phyloP scores from a whole-genome alignment of 192 early-diverging fungal genomes.

The Irineochytrium annulatum region DNA sequence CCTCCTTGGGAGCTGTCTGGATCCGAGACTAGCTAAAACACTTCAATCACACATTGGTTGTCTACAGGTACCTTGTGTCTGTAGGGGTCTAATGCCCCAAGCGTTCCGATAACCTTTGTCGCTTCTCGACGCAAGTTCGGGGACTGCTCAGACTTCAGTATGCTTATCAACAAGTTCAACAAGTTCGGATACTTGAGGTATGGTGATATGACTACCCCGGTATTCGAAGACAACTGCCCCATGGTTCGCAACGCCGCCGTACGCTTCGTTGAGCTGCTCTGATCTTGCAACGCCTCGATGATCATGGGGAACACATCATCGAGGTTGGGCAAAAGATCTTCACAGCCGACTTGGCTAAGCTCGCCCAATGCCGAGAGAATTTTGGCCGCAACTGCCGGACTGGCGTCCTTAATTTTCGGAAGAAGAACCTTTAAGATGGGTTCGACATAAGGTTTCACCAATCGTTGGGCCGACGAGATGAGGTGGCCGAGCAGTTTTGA shows the following conservation, averaged over 20 bases:
- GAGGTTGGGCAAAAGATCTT: constrained; percentile 76
- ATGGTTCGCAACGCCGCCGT: constrained; percentile 84
- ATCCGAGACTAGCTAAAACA: constrained; percentile 34
- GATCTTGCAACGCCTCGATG: constrained; percentile 84
- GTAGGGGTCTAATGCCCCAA: constrained; percentile 95
- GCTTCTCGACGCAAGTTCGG: constrained; percentile 73
- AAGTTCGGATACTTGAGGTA: constrained; percentile 85
- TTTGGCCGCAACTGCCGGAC: constrained; percentile 73
- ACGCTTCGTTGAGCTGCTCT: constrained; percentile 75
- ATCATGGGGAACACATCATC: constrained; percentile 79
- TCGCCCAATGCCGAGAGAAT: constrained; percentile 78
- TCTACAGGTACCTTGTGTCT: constrained; percentile 46
- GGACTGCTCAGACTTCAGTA: constrained; percentile 79
- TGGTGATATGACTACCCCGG: constrained; percentile 83
- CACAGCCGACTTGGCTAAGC: constrained; percentile 76
- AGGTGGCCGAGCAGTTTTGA: constrained; percentile 74
- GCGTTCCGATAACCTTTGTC: constrained; percentile 85
- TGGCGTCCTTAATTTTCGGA: constrained; percentile 67
- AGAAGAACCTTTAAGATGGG: constrained; percentile 80
- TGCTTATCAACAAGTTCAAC: constrained; percentile 68
- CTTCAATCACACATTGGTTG: background rate
- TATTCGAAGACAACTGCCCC: constrained; percentile 78
- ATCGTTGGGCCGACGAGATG: constrained; percentile 68
- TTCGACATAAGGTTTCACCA: constrained; percentile 87
- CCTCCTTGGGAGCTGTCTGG: constrained; percentile 26